Base-by-base conservation (phyloP, 495 filamentous ascomycete species). In the Chlorociboria aeruginascens region DNA sequence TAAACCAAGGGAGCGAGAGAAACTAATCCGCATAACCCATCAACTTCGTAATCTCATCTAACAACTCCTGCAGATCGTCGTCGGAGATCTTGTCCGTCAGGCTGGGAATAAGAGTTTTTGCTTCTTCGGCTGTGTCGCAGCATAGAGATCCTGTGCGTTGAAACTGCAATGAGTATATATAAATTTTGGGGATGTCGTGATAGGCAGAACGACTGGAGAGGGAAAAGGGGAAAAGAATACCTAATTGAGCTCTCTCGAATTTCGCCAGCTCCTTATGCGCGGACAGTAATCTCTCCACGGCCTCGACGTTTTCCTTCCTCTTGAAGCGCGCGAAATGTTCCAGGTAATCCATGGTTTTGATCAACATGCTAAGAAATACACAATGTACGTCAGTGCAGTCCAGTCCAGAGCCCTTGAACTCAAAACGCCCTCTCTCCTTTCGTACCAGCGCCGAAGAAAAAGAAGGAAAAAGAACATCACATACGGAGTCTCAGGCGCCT, bases 281-380 rank as follows among this genome's bases (percentile, higher is more conserved):
- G 47, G 81, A 80, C 48, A 95, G 68, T 45, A 95, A 66, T 7
- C 83, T 74, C 64, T 95, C 90, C 32, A 96, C 86, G 9, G 86
- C 86, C 66, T 93, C 85, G 49, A 95, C 88, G 50, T 86, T 90
- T 66, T 96, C 87, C 61, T 86, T 86, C 51, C 88, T 78, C 70
- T 94, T 93, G 73, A 96, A 96, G 11, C 89, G 84, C 9, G 89
- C 84, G 69, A 97, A 97, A 16, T 83, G 78, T 52, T 95, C 87
- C 1, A 97, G 75, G 65, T 97, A 97, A 51, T 90, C 83, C 43
- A 85, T 69, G 1, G 90, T 97, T 60, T 93, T 89, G 39, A 73
- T 78, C 51, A 96, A 76, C 63, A 81, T 73, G 54, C 72, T 68
- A 53, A 47, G 1, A 34, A 47, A 4, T 37, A 9, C 13, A 9